phyloP scores from a whole-genome alignment of 495 filamentous ascomycete genomes.

The Platismatia glauca region DNA sequence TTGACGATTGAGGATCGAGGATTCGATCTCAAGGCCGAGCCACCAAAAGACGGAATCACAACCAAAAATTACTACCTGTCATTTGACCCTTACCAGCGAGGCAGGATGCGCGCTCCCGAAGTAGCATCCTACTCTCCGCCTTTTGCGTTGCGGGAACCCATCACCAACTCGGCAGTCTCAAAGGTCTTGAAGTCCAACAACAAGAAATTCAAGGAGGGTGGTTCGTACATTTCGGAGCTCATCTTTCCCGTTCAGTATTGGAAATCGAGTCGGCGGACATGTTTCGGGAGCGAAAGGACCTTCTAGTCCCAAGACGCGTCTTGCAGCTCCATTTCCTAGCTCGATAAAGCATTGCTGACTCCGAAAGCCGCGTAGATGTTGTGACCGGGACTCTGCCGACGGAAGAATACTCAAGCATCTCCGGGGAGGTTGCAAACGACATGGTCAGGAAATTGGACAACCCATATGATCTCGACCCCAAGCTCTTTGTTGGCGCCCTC shows the following conservation, averaged over 20 bases:
- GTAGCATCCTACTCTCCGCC: slow-evolving; percentile 56
- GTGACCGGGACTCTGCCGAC: slow-evolving; percentile 50
- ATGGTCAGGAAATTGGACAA: slow-evolving; percentile 45
- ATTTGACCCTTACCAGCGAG: slow-evolving; percentile 84
- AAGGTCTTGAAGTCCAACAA: slow-evolving; percentile 60
- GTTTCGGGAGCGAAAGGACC: no score
- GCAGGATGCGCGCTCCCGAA: slow-evolving; percentile 45
- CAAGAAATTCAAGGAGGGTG: slow-evolving; percentile 52
- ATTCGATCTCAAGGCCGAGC: slow-evolving; percentile 56
- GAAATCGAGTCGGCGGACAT: no score
- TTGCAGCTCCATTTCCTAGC: no score
- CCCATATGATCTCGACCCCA: slow-evolving; percentile 52
- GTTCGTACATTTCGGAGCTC: no score
- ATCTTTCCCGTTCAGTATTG: no score
- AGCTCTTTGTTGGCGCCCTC: slow-evolving; percentile 54
- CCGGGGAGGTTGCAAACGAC: slow-evolving; percentile 24
- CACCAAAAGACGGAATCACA: slow-evolving; percentile 62
- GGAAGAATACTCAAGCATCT: slow-evolving; percentile 52
- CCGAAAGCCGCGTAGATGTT: no score
- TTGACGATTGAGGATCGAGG: slow-evolving; percentile 56
- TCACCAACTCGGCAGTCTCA: slow-evolving; percentile 49
- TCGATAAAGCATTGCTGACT: no score
- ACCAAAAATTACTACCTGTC: slow-evolving; percentile 68
- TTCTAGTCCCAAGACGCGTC: no score
- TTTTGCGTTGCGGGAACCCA: slow-evolving; percentile 47